Percentiles rank a stretch among this genome's conserved stretches.
These are phyloP conservation scores for Ceratobasidium sp. DNA, from an alignment of 1,284 basidiomycete genomes.

Conservation along the genomic window DNA sequence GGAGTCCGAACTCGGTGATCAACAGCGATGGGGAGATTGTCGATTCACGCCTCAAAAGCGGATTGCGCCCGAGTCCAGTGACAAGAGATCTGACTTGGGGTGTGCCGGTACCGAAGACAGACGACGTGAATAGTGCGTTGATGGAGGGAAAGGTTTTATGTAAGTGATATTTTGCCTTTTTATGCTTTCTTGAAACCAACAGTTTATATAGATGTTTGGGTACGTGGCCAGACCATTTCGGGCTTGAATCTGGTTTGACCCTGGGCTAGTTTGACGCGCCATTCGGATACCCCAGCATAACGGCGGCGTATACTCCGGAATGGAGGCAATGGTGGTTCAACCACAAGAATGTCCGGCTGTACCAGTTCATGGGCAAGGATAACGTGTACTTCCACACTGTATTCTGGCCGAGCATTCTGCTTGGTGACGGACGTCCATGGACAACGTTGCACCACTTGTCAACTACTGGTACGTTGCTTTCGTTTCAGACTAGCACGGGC, in stretches of 20 bases:
- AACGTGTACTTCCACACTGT: slow-evolving; percentile 99
- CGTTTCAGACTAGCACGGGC: slow-evolving; percentile 23
- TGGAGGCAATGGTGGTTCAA: slow-evolving; percentile 99
- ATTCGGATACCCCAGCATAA: slow-evolving; percentile 97
- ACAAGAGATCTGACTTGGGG: slow-evolving; percentile 98
- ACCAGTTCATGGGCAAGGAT: slow-evolving; percentile 99
- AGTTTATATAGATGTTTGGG: slow-evolving; percentile 75
- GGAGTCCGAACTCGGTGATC: slow-evolving; percentile 92
- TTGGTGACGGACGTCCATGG: slow-evolving; percentile 92
- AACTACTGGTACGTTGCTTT: slow-evolving; percentile 74
- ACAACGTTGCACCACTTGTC: slow-evolving; percentile 94
- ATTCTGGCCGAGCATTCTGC: slow-evolving; percentile 89
- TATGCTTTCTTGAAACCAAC: neutral
- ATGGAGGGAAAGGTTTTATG: slow-evolving; percentile 97
- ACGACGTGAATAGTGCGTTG: slow-evolving; percentile 71
- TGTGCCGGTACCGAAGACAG: slow-evolving; percentile 84
- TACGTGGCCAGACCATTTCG: slow-evolving; percentile 53
- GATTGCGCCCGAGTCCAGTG: slow-evolving; percentile 87
- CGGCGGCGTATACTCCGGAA: slow-evolving; percentile 90
- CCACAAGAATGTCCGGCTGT: slow-evolving; percentile 87
- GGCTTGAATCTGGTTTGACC: neutral
- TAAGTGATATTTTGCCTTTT: slow-evolving; percentile 56
- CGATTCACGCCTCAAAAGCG: slow-evolving; percentile 87
- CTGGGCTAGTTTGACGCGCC: slow-evolving; percentile 87
- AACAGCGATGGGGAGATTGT: slow-evolving; percentile 86